Conservation (phyloP, 2,329 filamentous ascomycete species). For the Ilyonectria mors-panacis region DNA sequence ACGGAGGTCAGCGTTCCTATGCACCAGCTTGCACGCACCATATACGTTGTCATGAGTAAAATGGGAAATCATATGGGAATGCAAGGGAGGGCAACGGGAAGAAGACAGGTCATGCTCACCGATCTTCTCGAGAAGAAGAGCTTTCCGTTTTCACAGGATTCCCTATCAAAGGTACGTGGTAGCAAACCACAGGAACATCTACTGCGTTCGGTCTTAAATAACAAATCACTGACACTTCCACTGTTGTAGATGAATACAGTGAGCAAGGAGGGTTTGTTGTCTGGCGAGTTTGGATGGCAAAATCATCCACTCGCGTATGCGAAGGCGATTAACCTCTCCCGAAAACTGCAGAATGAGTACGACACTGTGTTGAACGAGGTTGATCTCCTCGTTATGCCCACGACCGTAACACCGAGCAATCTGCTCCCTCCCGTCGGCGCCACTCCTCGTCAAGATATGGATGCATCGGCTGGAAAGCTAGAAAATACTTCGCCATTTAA, state of each 20-base stretch:
- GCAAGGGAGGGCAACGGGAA: no score
- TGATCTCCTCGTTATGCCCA: constrained; percentile 15
- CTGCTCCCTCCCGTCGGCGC: constrained; percentile 4
- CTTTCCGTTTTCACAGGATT: no score
- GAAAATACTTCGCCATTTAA: constrained; percentile 18
- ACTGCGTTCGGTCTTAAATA: no score
- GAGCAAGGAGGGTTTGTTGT: constrained; percentile 3
- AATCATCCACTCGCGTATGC: neutral
- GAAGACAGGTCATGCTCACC: no score
- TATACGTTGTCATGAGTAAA: no score
- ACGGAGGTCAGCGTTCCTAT: constrained; percentile 1
- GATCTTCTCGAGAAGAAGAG: no score
- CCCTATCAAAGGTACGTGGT: no score
- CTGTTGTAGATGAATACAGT: neutral
- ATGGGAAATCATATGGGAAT: no score
- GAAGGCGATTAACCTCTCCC: constrained; percentile 17
- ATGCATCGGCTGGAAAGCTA: neutral
- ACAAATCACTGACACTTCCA: no score
- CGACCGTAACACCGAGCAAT: constrained; percentile 1
- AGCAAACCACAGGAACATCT: no score
- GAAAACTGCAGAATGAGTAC: constrained; percentile 15
- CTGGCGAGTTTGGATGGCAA: constrained; percentile 2
- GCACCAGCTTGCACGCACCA: neutral
- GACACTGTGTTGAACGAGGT: constrained; percentile 2
- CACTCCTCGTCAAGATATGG: constrained; percentile 3